phyloP scores from a whole-genome alignment of 257 asterid genomes.

The Nicotiana undulata region DNA sequence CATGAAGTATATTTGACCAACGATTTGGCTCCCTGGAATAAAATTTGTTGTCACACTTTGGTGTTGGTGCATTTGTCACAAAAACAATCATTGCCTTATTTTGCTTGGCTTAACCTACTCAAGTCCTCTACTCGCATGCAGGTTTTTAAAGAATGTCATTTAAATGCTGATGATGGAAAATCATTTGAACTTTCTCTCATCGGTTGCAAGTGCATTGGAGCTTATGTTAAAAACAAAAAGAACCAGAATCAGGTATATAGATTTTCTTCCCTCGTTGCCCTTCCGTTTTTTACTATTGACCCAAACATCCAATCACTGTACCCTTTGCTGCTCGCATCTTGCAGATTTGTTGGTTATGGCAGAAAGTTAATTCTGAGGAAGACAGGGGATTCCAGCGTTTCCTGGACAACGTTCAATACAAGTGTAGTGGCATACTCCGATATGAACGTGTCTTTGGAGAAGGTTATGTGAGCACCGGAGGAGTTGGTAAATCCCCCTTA shows the following conservation, averaged over 20 bases:
- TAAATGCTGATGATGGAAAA: constrained; percentile 39
- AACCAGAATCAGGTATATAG: constrained; percentile 76
- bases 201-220: constrained; percentile 89
- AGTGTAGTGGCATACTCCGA: constrained; percentile 76
- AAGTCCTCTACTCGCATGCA: constrained; percentile 15
- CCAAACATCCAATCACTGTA: not conserved
- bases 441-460: constrained; percentile 93
- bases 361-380: constrained; percentile 68
- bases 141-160: constrained; percentile 69
- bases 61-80: not conserved
- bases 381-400: constrained; percentile 86
- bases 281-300: not conserved
- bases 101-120: not conserved
- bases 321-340: constrained; percentile 11
- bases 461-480: constrained; percentile 98
- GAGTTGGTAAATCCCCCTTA: constrained; percentile 67
- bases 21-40: not conserved
- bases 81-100: not conserved
- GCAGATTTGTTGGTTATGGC: constrained; percentile 96
- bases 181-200: constrained; percentile 68
- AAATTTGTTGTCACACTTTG: not conserved
- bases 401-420: constrained; percentile 89
- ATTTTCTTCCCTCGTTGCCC: not conserved
- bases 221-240: constrained; percentile 80
- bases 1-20: not conserved